Evolutionary conservation across 345 rosid species (phyloP), one percentile per base, ranked within the genome.

Genomic region (Aquilaria malaccensis): DNA sequence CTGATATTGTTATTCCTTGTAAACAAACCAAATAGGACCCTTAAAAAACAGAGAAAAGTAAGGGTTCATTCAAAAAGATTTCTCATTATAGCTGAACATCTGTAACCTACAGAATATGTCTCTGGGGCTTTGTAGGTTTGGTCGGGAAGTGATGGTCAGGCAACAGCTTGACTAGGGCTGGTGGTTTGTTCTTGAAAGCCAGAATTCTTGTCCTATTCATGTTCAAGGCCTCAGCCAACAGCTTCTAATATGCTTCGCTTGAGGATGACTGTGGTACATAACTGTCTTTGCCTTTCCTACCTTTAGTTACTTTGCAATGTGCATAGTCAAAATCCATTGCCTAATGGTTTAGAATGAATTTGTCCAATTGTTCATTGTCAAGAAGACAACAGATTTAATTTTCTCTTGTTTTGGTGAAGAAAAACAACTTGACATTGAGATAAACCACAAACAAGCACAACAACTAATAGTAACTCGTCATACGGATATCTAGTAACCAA

Each of bases 291-390:
- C 57, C 64, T 33, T 70, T 82, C 71, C 65, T 63, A 33, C 84
- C 82, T 67, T 79, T 78, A 0, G 81, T 82, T 46, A 79, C 58
- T 81, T 76, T 79, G 68, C 67, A 79, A 58, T 68, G 77, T 0
- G 83, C 82, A 59, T 66, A 82, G 45, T 74, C 83, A 57, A 77
- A 60, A 60, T 82, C 80, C 78, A 82, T 79, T 0, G 83, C 86
- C 4, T 83, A 74, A 12, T 80, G 61, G 60, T 81, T 79, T 2
- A 83, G 81, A 45, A 81, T 81, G 46, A 81, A 81, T 47, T 81
- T 69, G 59, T 81, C 86, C 80, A 72, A 63, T 83, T 79, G 76
- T 10, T 22, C 33, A 32, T 37, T 37, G 43, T 37, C 43, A 37
- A 37, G 43, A 37, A 37, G 15, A 30, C 3, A 46, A 22, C 5